These are phyloP conservation scores for Hirsutella thompsonii DNA, from an alignment of 2,329 filamentous ascomycete species.

Conservation along the genomic window DNA sequence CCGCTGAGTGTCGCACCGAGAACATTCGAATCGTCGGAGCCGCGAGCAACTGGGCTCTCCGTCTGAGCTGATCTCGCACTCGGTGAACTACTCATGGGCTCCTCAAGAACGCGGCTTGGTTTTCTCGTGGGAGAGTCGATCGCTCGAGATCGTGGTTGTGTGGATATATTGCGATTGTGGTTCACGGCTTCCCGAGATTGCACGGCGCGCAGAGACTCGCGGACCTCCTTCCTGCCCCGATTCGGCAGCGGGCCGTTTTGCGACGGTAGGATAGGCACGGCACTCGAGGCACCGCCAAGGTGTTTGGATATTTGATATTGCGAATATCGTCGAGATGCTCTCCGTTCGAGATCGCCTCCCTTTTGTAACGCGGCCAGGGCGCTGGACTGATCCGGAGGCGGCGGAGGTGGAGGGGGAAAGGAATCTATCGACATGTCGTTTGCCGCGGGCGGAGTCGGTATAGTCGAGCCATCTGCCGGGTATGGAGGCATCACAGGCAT, in stretches of 20 bases:
- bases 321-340: slow-evolving; percentile 87
- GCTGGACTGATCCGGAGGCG: slow-evolving; percentile 68
- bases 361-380: slow-evolving; percentile 82
- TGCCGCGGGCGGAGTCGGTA: slow-evolving; percentile 24
- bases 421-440: slow-evolving; percentile 45
- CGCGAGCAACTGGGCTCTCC: slow-evolving; percentile 30
- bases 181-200: slow-evolving; percentile 39
- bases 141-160: slow-evolving; percentile 23
- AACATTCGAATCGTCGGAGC: slow-evolving; percentile 51
- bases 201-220: slow-evolving; percentile 68
- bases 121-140: slow-evolving; percentile 49
- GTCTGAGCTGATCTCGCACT: slow-evolving; percentile 5
- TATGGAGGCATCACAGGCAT: slow-evolving; percentile 65
- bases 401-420: slow-evolving; percentile 56
- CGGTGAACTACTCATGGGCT: slow-evolving; percentile 21
- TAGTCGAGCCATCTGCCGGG: slow-evolving; percentile 43
- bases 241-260: slow-evolving; percentile 79
- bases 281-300: slow-evolving; percentile 65
- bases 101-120: slow-evolving; percentile 51
- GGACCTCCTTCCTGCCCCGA: slow-evolving; percentile 61
- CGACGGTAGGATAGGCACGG: slow-evolving; percentile 74
- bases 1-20: slow-evolving; percentile 47
- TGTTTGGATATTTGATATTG: slow-evolving; percentile 96
- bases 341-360: slow-evolving; percentile 81
- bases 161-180: slow-evolving; percentile 35